Base-by-base conservation (phyloP, 306 rosid species). In the Inga leiocalycina region DNA sequence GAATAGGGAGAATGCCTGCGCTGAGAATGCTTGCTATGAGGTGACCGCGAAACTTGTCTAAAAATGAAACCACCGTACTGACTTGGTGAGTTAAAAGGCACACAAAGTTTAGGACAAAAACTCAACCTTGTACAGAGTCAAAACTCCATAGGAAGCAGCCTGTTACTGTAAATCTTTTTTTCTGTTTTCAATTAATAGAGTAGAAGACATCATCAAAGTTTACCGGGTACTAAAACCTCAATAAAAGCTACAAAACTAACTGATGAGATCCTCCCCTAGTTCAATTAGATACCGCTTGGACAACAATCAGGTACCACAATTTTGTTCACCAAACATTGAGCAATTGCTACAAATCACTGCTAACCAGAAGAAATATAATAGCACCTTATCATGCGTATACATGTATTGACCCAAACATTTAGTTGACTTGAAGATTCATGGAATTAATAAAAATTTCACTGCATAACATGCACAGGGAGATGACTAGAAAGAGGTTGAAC, bases 41-140 rank as follows among this genome's bases (percentile, higher is more conserved):
- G 99, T 85, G 99, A 97, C 98, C 97, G 91, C 95, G 91, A 97
- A 91, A 97, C 93, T 91, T 91, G 99, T 97, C 99, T 97, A 97
- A 91, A 97, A 97, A 94, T 87, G 90, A 89, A 94, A 94, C 91
- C 94, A 94, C 93, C 92, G 91, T 91, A 91, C 97, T 92, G 85
- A 87, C 89, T 89, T 87, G 88, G 95, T 92, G 90, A 97, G 97
- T 88, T 91, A 85, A 85, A 83, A 44, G 80, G 86, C 81, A 84
- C 66, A 84, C 83, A 74, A 79, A 86, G 88, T 83, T 84, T 65
- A 83, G 85, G 83, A 86, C 86, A 87, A 74, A 71, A 88, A 87
- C 84, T 84, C 92, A 87, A 79, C 93, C 97, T 85, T 80, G 88
- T 88, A 83, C 81, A 88, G 88, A 84, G 89, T 85, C 85, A 84